Evolutionary conservation across 2,329 filamentous ascomycete species (phyloP).

Genomic region (Calonectria pteridis): DNA sequence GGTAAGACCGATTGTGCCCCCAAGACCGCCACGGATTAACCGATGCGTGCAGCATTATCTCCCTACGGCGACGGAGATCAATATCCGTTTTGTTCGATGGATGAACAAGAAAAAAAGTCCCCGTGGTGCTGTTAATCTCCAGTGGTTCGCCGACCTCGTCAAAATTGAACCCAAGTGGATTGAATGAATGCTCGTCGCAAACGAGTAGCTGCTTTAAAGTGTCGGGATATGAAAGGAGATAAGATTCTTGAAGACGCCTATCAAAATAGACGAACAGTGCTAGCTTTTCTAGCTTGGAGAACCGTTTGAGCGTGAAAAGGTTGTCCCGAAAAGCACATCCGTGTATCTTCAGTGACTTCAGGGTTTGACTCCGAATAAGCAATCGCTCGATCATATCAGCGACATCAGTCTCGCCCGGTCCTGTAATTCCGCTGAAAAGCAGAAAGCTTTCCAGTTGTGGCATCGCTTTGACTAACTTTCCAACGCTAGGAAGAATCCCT

Average conservation of each 20-base stretch:
- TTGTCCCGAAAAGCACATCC: background rate
- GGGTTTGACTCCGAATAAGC: background rate
- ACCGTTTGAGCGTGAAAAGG: background rate
- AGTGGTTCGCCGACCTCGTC: too few relatives aligned
- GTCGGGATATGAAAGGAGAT: background rate
- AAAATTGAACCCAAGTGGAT: too few relatives aligned
- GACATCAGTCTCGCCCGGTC: background rate
- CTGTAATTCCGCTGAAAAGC: background rate
- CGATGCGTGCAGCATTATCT: too few relatives aligned
- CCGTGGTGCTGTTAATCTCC: too few relatives aligned
- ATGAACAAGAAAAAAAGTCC: too few relatives aligned
- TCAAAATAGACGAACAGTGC: background rate
- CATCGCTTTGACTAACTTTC: background rate
- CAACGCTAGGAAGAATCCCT: too few relatives aligned
- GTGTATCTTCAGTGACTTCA: background rate
- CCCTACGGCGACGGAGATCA: too few relatives aligned
- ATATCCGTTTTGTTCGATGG: too few relatives aligned
- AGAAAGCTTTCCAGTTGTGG: background rate
- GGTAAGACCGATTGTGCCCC: too few relatives aligned
- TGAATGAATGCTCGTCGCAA: too few relatives aligned
- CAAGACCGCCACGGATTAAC: too few relatives aligned
- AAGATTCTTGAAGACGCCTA: background rate
- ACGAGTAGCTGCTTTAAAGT: background rate
- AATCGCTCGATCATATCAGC: background rate
- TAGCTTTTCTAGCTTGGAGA: background rate